Base-by-base conservation (phyloP, 2,329 filamentous ascomycete genomes). In the Drechmeria coniospora region DNA sequence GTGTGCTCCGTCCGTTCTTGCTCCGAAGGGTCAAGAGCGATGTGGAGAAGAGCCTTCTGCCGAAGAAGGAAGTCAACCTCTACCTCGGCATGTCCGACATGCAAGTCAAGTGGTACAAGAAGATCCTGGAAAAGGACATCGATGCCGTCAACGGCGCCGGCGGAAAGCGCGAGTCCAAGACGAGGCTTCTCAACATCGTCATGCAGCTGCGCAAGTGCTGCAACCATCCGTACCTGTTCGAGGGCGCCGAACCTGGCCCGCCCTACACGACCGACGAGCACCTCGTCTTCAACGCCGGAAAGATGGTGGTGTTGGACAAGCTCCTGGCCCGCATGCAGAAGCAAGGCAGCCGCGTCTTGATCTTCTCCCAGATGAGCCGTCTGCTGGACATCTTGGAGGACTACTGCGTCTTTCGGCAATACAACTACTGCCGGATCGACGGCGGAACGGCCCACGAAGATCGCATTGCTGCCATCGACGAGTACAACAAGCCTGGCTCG, bases 161-260 rank as follows among this genome's bases (percentile, higher is more conserved):
- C 37, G 90, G 90, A 27, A 98, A 94, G 58, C 79, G 86, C 34
- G 90, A 98, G 56, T 95, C 87, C 18, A 98, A 98, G 61, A 98
- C 90, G 1, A 75, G 90, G 37, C 68, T 98, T 14, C 66, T 98
- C 38, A 98, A 98, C 56, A 98, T 98, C 47, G 90, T 98, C 42
- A 98, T 98, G 90, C 90, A 98, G 55, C 69, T 98, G 38, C 79
- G 90, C 43, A 98, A 98, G 56, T 98, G 90, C 57, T 98, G 90
- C 53, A 98, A 98, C 44, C 90, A 98, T 47, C 90, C 90, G 1
- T 98, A 98, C 44, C 71, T 98, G 1, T 98, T 98, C 41, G 90
- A 98, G 49, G 90, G 90, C 30, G 90, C 90, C 8, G 90, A 98
- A 49, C 90, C 90, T 23, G 90, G 90, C 16, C 92, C 90, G 9